Percentiles rank a stretch among this genome's conserved stretches.
Conservation (phyloP, 2,329 filamentous ascomycete species). For the Colletotrichum eremochloae region DNA sequence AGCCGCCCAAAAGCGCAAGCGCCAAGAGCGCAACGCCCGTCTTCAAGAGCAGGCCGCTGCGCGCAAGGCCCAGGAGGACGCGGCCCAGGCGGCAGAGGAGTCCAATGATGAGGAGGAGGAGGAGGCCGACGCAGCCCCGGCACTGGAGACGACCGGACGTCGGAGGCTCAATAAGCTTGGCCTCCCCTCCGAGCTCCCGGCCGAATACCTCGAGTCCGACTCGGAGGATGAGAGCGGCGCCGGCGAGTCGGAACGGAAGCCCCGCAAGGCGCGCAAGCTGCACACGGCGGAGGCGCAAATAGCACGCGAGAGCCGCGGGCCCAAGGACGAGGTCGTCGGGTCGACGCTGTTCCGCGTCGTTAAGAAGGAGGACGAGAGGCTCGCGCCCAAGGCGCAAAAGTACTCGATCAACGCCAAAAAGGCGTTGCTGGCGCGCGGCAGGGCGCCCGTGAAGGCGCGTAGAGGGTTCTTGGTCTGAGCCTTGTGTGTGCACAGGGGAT, state of each 20-base stretch:
- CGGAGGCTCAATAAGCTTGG: constrained; percentile 51
- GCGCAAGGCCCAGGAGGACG: constrained; percentile 55
- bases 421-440: constrained; percentile 60
- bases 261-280: constrained; percentile 59
- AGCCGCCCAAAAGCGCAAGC: constrained; percentile 66
- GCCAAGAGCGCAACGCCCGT: constrained; percentile 66
- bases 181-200: constrained; percentile 63
- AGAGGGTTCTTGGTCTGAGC: constrained; percentile 60
- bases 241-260: constrained; percentile 46
- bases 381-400: constrained; percentile 64
- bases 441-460: constrained; percentile 52
- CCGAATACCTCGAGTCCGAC: constrained; percentile 68
- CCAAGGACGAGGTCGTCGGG: constrained; percentile 63
- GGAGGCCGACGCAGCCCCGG: constrained; percentile 42
- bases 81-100: constrained; percentile 25
- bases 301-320: constrained; percentile 50
- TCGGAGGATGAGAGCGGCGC: constrained; percentile 55
- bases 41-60: constrained; percentile 68
- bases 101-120: constrained; percentile 10
- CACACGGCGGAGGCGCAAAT: constrained; percentile 55
- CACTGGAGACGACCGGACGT: constrained; percentile 35
- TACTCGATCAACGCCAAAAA: constrained; percentile 58
- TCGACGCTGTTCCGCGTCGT: constrained; percentile 67
- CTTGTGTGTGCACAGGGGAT: not conserved
- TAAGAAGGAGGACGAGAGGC: constrained; percentile 57